A percentile compares a stretch with the other conserved stretches of the same genome.
Evolutionary conservation across 2,329 filamentous ascomycete species (phyloP).

Genomic region (Rhexocercosporidium sp.): DNA sequence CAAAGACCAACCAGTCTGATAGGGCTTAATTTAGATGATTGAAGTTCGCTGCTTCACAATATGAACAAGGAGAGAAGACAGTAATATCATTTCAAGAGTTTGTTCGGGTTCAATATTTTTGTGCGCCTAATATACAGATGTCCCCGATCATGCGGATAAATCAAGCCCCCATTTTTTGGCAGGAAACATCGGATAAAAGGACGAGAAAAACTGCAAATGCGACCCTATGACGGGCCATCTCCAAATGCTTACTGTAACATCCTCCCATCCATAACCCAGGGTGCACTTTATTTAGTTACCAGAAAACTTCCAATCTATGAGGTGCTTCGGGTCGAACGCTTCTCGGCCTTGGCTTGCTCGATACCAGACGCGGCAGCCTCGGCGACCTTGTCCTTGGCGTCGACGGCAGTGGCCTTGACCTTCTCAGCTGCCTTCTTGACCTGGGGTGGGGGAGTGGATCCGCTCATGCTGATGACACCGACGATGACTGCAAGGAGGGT

Average conservation of each 20-base stretch:
- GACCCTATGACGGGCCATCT: conserved; percentile 8
- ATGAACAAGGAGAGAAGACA: not conserved
- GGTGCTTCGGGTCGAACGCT: conserved; percentile 41
- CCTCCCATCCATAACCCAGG: not conserved
- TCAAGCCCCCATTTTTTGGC: not conserved
- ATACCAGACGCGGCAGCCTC: conserved; percentile 65
- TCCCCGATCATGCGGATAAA: conserved; percentile 23
- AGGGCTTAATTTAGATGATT: too few relatives aligned
- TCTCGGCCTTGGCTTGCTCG: conserved; percentile 72
- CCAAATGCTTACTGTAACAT: conserved; percentile 26
- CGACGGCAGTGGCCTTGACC: conserved; percentile 73
- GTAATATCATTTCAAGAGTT: not conserved
- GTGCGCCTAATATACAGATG: conserved; percentile 38
- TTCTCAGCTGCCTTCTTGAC: conserved; percentile 73
- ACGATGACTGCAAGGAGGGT: conserved; percentile 74
- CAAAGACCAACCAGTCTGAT: too few relatives aligned
- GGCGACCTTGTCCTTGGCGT: conserved; percentile 75
- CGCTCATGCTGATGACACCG: conserved; percentile 66
- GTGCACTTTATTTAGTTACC: conserved; percentile 1
- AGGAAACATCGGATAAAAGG: conserved; percentile 17
- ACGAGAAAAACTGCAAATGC: conserved; percentile 26
- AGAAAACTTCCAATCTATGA: conserved; percentile 29
- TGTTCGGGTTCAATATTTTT: conserved; percentile 27
- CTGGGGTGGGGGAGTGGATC: conserved; percentile 71
- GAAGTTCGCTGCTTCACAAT: not conserved